Evolutionary conservation across 129 eudicot genomes (phyloP).

Genomic region (Arctium lappa): DNA sequence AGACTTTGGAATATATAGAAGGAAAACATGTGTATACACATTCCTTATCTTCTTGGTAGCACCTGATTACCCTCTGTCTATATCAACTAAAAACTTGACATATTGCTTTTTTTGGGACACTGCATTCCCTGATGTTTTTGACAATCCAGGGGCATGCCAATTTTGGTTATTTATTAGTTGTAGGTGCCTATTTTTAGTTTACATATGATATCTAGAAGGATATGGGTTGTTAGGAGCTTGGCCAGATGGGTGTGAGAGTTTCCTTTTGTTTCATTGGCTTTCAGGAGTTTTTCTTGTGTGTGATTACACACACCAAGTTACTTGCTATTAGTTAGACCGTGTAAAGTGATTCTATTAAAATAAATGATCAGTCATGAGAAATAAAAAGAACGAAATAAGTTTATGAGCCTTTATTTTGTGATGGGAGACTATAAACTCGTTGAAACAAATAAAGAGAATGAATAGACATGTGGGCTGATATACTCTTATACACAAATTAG

Average conservation of each 20-base stretch:
- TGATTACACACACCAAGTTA: no score
- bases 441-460: background rate
- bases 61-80: background rate
- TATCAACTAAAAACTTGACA: background rate
- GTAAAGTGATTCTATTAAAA: background rate
- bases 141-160: background rate
- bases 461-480: background rate
- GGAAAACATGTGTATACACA: background rate
- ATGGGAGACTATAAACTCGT: background rate
- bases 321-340: background rate
- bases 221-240: background rate
- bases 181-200: background rate
- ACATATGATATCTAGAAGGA: background rate
- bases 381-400: background rate
- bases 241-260: background rate
- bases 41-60: background rate
- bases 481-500: background rate
- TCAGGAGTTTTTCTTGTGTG: no score
- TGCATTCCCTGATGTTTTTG: background rate
- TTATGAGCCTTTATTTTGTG: background rate
- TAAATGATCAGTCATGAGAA: background rate
- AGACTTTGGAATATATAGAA: background rate
- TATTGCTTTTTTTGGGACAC: background rate
- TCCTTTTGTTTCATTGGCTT: background rate
- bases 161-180: background rate